phyloP scores from a whole-genome alignment of 306 rosid genomes.

The Alnus rubra region DNA sequence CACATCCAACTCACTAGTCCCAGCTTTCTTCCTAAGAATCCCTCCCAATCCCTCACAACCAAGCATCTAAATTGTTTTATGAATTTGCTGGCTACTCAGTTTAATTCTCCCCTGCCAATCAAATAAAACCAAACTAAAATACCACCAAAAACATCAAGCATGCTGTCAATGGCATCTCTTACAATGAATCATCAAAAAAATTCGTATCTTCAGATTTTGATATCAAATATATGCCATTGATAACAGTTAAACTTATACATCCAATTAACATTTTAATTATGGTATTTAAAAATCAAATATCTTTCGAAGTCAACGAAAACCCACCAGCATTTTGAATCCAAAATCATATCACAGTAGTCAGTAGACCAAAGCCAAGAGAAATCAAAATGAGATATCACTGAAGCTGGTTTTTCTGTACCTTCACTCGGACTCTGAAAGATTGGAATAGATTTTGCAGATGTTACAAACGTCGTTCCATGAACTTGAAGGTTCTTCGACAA shows the following conservation, averaged over 20 bases:
- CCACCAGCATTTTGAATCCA: not conserved
- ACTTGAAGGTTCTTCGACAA: slow-evolving; percentile 2
- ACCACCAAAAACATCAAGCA: slow-evolving; percentile 11
- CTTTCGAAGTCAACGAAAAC: not conserved
- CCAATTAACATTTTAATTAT: not conserved
- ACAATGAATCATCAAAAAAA: not conserved
- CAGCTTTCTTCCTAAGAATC: slow-evolving; percentile 34
- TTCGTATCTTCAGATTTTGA: not conserved
- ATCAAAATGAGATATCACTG: not conserved
- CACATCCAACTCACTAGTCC: slow-evolving; percentile 45
- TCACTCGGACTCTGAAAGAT: slow-evolving; percentile 1
- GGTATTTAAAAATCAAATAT: not conserved
- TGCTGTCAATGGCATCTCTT: slow-evolving; percentile 16
- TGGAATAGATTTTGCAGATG: not conserved
- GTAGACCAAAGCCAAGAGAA: not conserved
- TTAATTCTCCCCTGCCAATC: slow-evolving; percentile 7
- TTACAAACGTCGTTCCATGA: slow-evolving; percentile 4
- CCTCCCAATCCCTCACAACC: slow-evolving; percentile 27
- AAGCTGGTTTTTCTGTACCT: not conserved
- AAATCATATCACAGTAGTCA: not conserved
- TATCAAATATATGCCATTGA: slow-evolving; percentile 5
- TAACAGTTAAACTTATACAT: not conserved
- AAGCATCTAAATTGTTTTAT: slow-evolving; percentile 19
- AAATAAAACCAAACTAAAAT: slow-evolving; percentile 25
- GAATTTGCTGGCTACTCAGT: slow-evolving; percentile 3